Evolutionary conservation across 345 rosid species (phyloP).

Genomic region (Iberis pinnata): DNA sequence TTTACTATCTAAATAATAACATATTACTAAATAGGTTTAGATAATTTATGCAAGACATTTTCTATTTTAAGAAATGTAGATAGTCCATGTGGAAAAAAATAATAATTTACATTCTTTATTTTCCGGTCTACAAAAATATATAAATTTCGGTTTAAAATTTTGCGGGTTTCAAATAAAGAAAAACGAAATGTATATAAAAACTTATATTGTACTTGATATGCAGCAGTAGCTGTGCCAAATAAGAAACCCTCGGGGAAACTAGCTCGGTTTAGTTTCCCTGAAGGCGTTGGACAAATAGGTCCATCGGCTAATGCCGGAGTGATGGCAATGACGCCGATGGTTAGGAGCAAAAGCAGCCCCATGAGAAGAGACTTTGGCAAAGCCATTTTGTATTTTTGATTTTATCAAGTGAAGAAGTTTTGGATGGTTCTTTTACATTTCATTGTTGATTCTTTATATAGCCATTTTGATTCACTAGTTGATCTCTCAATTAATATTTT

Average conservation of each 20-base stretch:
- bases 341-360: slow-evolving; percentile 12
- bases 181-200: not conserved
- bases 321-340: not conserved
- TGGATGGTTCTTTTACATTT: not conserved
- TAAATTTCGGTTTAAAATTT: too few relatives aligned
- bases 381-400: not conserved
- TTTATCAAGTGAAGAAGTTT: not conserved
- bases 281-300: slow-evolving; percentile 5
- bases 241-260: slow-evolving; percentile 20
- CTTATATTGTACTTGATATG: slow-evolving; percentile 20
- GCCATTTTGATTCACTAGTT: not conserved
- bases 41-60: too few relatives aligned
- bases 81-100: too few relatives aligned
- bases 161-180: too few relatives aligned
- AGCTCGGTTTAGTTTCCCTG: slow-evolving; percentile 2
- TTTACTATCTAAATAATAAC: too few relatives aligned
- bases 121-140: too few relatives aligned
- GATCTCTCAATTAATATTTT: not conserved
- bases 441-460: slow-evolving; percentile 1
- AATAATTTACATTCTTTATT: too few relatives aligned
- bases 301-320: not conserved
- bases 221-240: slow-evolving; percentile 23
- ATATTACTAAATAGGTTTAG: too few relatives aligned
- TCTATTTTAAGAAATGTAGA: too few relatives aligned
- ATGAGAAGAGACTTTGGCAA: not conserved